Evolutionary conservation across 768 basidiomycete species (phyloP), one percentile per base, ranked within the genome.

Genomic region (Lentinula sp.): DNA sequence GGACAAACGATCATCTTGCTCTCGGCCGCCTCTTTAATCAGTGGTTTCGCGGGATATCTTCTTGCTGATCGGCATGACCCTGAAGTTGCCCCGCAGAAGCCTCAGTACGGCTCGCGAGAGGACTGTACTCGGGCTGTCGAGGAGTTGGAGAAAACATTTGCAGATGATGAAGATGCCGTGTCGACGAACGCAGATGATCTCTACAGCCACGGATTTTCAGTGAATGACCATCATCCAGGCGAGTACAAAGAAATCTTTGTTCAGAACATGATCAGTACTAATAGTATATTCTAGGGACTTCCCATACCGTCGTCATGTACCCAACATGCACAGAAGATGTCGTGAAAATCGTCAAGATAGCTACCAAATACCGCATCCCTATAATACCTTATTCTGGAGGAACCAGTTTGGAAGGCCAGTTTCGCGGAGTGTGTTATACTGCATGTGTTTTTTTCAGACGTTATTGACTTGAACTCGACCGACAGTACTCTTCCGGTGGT

Each of bases 331-430:
- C 57, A 2, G 57, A 91, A 63, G 92, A 96, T 65, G 91, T 96
- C 1, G 86, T 87, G 48, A 79, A 82, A 65, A 80, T 93, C 52
- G 87, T 95, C 52, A 83, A 87, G 61, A 79, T 90, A 49, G 88
- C 93, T 2, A 80, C 79, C 46, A 86, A 86, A 71, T 88, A 85
- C 72, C 78, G 77, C 35, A 87, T 94, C 74, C 94, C 93, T 0
- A 72, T 95, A 20, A 84, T 82, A 0, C 82, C 91, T 3, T 93
- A 88, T 71, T 86, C 87, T 0, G 93, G 90, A 6, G 93, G 87
- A 1, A 95, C 93, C 0, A 85, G 82, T 66, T 70, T 95, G 28
- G 93, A 95, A 68, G 92, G 92, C 0, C 88, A 92, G 62, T 85
- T 81, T 63, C 75, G 80, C 37, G 84, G 83, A 32, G 90, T 90